Evolutionary conservation across 2,329 filamentous ascomycete species (phyloP).

Genomic region (Arthrinium puccinioides): DNA sequence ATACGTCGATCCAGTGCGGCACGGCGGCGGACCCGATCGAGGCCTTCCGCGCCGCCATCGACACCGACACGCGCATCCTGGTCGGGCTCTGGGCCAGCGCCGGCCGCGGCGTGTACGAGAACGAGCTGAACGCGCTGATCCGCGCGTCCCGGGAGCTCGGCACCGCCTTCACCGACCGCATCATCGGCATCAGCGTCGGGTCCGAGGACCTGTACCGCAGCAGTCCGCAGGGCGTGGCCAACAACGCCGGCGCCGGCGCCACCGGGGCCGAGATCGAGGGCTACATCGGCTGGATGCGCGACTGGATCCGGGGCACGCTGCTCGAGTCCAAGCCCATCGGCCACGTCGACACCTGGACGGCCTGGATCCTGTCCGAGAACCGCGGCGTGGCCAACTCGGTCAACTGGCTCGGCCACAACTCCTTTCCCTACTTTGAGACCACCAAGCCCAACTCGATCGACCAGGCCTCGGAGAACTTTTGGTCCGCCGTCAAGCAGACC

Average conservation of each 20-base stretch:
- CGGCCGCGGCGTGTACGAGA: slow-evolving; percentile 14
- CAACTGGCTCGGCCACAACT: slow-evolving; percentile 20
- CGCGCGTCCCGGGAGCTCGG: slow-evolving; percentile 13
- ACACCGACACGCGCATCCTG: slow-evolving; percentile 18
- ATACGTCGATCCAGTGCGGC: slow-evolving; percentile 24
- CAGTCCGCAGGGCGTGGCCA: slow-evolving; percentile 14
- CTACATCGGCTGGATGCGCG: slow-evolving; percentile 20
- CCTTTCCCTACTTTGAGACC: slow-evolving; percentile 23
- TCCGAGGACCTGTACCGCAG: slow-evolving; percentile 23
- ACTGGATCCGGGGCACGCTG: slow-evolving; percentile 15
- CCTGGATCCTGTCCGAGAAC: slow-evolving; percentile 21
- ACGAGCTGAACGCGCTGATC: slow-evolving; percentile 19
- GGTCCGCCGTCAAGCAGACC: slow-evolving; percentile 14
- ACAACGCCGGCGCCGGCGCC: slow-evolving; percentile 17
- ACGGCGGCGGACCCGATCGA: slow-evolving; percentile 18
- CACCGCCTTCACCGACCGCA: slow-evolving; percentile 15
- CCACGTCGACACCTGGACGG: slow-evolving; percentile 23
- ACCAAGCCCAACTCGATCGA: slow-evolving; percentile 19
- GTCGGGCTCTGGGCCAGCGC: slow-evolving; percentile 22
- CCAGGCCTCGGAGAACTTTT: slow-evolving; percentile 17
- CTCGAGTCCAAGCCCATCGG: slow-evolving; percentile 19
- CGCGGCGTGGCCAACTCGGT: slow-evolving; percentile 12
- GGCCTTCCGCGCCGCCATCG: slow-evolving; percentile 21
- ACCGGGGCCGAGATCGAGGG: slow-evolving; percentile 17
- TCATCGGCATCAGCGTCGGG: slow-evolving; percentile 21